These are phyloP conservation scores for Naganishia randhawae DNA, from an alignment of 768 basidiomycete species.

Conservation along the genomic window DNA sequence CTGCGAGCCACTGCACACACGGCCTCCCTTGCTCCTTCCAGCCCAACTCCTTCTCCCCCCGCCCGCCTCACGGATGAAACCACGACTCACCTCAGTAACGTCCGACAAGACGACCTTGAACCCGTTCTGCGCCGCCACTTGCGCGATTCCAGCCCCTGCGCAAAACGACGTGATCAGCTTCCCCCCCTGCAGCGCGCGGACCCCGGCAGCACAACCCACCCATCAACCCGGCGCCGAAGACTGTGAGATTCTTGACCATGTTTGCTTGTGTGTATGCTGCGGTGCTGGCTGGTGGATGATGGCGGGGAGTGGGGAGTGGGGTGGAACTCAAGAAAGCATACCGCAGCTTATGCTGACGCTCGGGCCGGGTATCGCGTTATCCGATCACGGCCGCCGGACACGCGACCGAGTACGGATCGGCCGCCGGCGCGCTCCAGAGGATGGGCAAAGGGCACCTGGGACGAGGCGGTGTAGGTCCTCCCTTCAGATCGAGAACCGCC, in stretches of 20 bases:
- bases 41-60: not conserved
- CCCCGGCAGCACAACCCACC: slow-evolving; percentile 33
- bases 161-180: not conserved
- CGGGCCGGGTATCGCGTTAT: no score
- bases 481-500: no score
- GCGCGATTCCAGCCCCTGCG: slow-evolving; percentile 53
- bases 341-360: no score
- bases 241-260: slow-evolving; percentile 47
- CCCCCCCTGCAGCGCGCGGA: not conserved
- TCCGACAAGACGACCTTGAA: slow-evolving; percentile 52
- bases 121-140: slow-evolving; percentile 53
- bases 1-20: no score
- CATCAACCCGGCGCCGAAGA: slow-evolving; percentile 54
- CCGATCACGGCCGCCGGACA: no score
- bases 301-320: not conserved
- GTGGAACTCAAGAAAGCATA: not conserved
- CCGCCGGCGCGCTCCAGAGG: no score
- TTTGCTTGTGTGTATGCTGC: no score
- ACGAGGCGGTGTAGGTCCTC: no score
- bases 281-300: not conserved
- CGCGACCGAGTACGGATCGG: no score
- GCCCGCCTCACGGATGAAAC: not conserved
- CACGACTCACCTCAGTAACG: slow-evolving; percentile 47
- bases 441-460: no score
- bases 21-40: no score